Evolutionary conservation across 345 rosid genomes (phyloP), one percentile per base, ranked within the genome.

Genomic region (Populus pruinosa): DNA sequence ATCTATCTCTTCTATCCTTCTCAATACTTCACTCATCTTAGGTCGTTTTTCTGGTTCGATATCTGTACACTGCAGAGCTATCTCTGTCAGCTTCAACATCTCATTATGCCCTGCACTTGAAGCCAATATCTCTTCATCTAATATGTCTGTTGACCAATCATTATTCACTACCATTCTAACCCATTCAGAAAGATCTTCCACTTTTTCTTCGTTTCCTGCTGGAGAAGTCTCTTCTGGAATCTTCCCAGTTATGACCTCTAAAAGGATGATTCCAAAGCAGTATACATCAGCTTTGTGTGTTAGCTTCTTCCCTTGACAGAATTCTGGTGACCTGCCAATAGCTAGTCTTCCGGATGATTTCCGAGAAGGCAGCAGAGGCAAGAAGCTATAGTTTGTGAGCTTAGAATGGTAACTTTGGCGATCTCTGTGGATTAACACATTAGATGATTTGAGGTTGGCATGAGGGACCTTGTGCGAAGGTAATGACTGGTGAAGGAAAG

Each of bases 61-160:
- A 75, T 80, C 84, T 5, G 89, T 79, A 63, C 93, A 90, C 72
- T 85, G 83, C 72, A 88, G 68, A 70, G 93, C 91, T 66, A 90
- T 75, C 27, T 87, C 84, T 4, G 88, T 86, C 29, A 90, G 85
- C 76, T 76, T 83, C 80, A 87, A 65, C 88, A 90, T 87, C n/a
- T 84, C 86, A 21, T 86, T 74, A 2, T 86, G 89, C 16, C 85
- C 90, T 79, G 85, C 90, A 74, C 64, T 85, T 47, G 85, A 35
- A 29, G 73, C 82, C 64, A 81, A 53, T 41, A 90, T 83, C 76
- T 90, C 91, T 21, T 78, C 68, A 23, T 90, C 91, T 71, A 90
- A 67, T 74, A 90, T 79, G 70, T 90, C 90, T 0, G 87, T 86
- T 2, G 91, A 87, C 91, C 90, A 88, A 77, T 90, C 91, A 29